These are phyloP conservation scores for Leptographium flavum DNA, from an alignment of 2,329 filamentous ascomycete genomes.

Conservation along the genomic window DNA sequence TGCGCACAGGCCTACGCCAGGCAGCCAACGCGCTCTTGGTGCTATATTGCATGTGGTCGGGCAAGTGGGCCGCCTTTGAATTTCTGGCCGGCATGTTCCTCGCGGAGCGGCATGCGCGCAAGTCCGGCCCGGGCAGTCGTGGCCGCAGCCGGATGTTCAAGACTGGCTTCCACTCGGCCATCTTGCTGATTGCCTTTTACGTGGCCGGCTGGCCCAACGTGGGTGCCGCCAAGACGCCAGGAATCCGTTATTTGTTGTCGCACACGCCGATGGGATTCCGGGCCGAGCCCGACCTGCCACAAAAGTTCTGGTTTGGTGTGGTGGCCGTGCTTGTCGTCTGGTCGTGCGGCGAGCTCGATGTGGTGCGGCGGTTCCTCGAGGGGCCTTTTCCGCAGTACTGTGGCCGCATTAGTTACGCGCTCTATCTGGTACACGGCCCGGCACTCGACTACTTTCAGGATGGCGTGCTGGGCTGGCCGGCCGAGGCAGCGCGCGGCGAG, in stretches of 20 bases:
- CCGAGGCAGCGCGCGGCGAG: constrained; percentile 12
- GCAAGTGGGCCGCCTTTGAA: constrained; percentile 28
- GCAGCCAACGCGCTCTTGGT: constrained; percentile 18
- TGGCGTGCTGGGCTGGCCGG: constrained; percentile 16
- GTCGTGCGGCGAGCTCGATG: constrained; percentile 22
- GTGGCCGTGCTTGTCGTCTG: constrained; percentile 21
- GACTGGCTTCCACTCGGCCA: constrained; percentile 6
- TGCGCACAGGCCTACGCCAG: constrained; percentile 20
- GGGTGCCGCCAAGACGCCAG: constrained; percentile 18
- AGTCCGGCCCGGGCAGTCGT: constrained; percentile 9
- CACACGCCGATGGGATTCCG: constrained; percentile 21
- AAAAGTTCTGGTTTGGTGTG: constrained; percentile 24
- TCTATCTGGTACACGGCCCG: constrained; percentile 44
- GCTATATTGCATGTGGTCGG: constrained; percentile 22
- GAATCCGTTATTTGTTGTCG: constrained; percentile 18
- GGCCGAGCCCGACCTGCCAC: constrained; percentile 13
- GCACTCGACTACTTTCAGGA: constrained; percentile 25
- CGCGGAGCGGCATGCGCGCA: constrained; percentile 27
- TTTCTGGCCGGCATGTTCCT: constrained; percentile 31
- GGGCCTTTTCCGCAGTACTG: constrained; percentile 36
- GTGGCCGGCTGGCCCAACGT: constrained; percentile 27
- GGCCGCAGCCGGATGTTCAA: not conserved
- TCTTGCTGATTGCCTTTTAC: constrained; percentile 6
- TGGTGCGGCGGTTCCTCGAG: constrained; percentile 26
- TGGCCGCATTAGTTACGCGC: constrained; percentile 39